Evolutionary conservation across 208 protist genomes (phyloP), one percentile per base, ranked within the genome.

Genomic region (Sergeia podlipaevii): DNA sequence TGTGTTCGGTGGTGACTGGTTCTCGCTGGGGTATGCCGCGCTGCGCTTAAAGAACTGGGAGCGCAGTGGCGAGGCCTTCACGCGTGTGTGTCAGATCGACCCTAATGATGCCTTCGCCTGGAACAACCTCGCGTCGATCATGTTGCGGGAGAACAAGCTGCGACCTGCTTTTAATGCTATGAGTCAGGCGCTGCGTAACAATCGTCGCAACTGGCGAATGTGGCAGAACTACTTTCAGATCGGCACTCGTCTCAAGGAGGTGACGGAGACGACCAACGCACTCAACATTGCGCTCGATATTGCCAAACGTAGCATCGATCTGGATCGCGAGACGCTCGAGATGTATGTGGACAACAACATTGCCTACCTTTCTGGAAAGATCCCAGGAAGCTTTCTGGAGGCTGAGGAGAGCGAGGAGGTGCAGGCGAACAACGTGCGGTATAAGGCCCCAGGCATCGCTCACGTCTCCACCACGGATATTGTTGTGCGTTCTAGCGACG

Each of bases 141-240:
- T 95, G 57, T 59, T 96, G 47, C 91, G 70, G 0, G 56, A 81
- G 53, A 67, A 75, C 45, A 85, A 85, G 58, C 71, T 91, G 33
- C 74, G 87, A 4, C 87, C 88, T 3, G 88, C 91, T 23, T 95
- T 92, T 60, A 91, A 96, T 50, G 80, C 85, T 4, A 90, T 95
- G 80, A 89, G 80, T 59, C 88, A 95, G 54, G 91, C 85, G 0
- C 67, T 95, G 30, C 75, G 80, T 38, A 85, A 91, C 70, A 91
- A 93, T 56, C 73, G 87, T 13, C 65, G 80, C 13, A 73, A 89
- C 60, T 96, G 91, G 88, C 82, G 80, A 28, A 96, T 96, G 85
- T 95, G 87, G 85, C 80, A 93, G 51, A 96, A 96, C 65, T 93
- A 95, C 74, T 91, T 93, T 41, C 69, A 83, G 21, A 91, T 96